Base-by-base conservation (phyloP, 805 yeast species). In the Ogataea corticis region DNA sequence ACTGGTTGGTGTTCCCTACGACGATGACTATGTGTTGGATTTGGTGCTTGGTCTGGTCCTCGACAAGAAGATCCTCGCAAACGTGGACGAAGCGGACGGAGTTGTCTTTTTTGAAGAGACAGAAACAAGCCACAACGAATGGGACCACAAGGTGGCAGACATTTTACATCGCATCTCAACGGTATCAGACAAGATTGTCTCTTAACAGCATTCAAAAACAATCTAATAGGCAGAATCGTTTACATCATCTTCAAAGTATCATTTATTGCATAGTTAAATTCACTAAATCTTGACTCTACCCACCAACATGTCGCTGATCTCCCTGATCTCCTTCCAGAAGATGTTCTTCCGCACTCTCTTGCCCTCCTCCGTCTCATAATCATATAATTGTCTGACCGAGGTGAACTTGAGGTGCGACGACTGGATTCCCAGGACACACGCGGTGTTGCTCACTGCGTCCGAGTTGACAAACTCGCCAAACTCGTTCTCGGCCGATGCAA, bases 311-410 rank as follows among this genome's bases (percentile, higher is more conserved):
- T 90, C 96, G 46, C 92, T 87, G 62, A 87, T 79, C 40, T 83
- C 85, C 61, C 95, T 77, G 41, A 83, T 71, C 25, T 73, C 73
- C 39, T 75, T 72, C 99, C 99, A 94, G 68, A 86, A 89, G 40
- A 90, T 83, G 46, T 73, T 70, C 73, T 87, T 90, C 58, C 98
- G 96, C 79, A 94, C 83, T 74, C 99, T 85, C 66, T 73, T 79
- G 17, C 69, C 73, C 30, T 87, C 65, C 56, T 87, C 89, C 14
- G 98, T 89, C 68, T 94, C 98, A 62, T 72, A 84, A 62, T 91
- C 96, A 69, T 87, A 91, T 54, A 92, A 74, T 48, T 76, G 78
- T 63, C 87, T 77, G 46, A 94, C 77, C 9, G 94, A 73, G 10
- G 87, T 76, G 71, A 87, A 90, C 47, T 68, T 78, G 59, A 92